Conservation (phyloP, 2,329 filamentous ascomycete species). For the Ustulina deusta region DNA sequence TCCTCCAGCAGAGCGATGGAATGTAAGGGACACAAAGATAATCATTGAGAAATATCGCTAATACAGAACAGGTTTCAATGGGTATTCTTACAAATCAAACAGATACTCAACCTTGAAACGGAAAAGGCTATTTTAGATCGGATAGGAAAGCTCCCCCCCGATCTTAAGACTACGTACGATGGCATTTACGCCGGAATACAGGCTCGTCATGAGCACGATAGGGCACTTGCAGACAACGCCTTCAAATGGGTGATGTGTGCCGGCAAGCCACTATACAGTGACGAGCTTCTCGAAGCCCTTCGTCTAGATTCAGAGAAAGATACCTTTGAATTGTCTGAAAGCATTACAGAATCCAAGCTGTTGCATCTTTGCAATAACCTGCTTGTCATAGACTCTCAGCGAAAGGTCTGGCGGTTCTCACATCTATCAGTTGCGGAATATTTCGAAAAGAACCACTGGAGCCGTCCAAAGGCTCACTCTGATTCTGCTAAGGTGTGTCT, state of each 20-base stretch:
- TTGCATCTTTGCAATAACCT: slow-evolving; percentile 30
- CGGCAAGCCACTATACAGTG: neutral
- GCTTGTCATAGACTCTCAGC: slow-evolving; percentile 21
- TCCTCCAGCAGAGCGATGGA: slow-evolving; percentile 8
- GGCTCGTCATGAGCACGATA: neutral
- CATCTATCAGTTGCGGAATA: slow-evolving; percentile 29
- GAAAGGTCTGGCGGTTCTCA: slow-evolving; percentile 22
- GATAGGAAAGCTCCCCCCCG: slow-evolving; percentile 21
- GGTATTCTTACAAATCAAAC: slow-evolving; percentile 25
- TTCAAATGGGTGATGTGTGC: slow-evolving; percentile 21
- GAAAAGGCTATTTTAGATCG: slow-evolving; percentile 2
- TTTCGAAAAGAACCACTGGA: slow-evolving; percentile 22
- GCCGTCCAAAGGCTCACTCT: neutral
- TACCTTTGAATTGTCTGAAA: neutral
- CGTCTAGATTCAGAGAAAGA: neutral
- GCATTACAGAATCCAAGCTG: slow-evolving; percentile 10
- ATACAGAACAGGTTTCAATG: slow-evolving; percentile 30
- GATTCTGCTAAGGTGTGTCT: slow-evolving; percentile 20
- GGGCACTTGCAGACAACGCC: slow-evolving; percentile 7
- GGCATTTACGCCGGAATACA: slow-evolving; percentile 20
- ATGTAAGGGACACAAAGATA: slow-evolving; percentile 13
- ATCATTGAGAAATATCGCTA: neutral
- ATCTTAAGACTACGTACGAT: slow-evolving; percentile 19
- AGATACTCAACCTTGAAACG: slow-evolving; percentile 16
- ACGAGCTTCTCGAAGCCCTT: slow-evolving; percentile 13